These are phyloP conservation scores for Sphagnurus paluster DNA, from an alignment of 1,284 basidiomycete species.

Conservation along the genomic window DNA sequence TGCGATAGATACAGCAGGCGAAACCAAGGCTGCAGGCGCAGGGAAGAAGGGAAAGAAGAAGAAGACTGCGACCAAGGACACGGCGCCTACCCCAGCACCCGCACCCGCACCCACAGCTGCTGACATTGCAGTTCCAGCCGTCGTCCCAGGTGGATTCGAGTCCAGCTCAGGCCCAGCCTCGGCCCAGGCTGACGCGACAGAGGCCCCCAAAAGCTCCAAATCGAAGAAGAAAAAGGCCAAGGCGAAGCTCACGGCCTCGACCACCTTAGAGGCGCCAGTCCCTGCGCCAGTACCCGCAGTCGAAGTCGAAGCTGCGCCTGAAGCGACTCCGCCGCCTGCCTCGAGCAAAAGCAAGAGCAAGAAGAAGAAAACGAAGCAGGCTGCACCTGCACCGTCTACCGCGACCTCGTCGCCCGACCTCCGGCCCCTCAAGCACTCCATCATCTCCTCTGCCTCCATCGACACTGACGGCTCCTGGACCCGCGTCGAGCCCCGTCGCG, in stretches of 20 bases:
- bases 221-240: conserved; percentile 21
- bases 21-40: too few relatives aligned
- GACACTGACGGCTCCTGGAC: conserved; percentile 60
- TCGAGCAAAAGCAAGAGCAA: conserved; percentile 6
- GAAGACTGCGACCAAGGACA: conserved; percentile 29
- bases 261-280: conserved; percentile 10
- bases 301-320: neutral
- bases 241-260: conserved; percentile 1
- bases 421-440: conserved; percentile 21
- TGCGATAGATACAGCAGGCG: too few relatives aligned
- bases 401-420: conserved; percentile 21
- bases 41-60: conserved; percentile 29
- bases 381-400: conserved; percentile 9
- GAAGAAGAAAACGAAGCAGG: neutral
- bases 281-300: conserved; percentile 13
- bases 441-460: conserved; percentile 32
- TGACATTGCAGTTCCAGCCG: conserved; percentile 38
- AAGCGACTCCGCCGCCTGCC: conserved; percentile 11
- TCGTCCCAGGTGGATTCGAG: conserved; percentile 50
- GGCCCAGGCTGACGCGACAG: neutral
- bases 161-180: neutral
- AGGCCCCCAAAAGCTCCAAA: conserved; percentile 9
- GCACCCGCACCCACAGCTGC: conserved; percentile 30
- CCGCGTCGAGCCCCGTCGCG: conserved; percentile 41
- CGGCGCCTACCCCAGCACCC: neutral